These are phyloP conservation scores for Amylocarpus encephaloides DNA, from an alignment of 2,329 filamentous ascomycete species.

Conservation along the genomic window DNA sequence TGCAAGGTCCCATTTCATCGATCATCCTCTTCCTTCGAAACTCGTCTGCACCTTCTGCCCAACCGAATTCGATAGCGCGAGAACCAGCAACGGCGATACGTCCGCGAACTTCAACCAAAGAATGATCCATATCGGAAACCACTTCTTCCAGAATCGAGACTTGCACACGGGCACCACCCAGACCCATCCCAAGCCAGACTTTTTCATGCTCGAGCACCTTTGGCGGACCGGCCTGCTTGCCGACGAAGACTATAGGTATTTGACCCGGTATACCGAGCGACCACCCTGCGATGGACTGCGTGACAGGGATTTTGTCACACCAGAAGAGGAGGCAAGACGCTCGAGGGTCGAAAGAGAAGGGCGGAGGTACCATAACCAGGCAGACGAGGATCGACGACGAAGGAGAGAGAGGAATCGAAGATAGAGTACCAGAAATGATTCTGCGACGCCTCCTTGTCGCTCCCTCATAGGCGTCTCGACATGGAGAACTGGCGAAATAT, in stretches of 20 bases:
- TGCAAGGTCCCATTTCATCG: slow-evolving; percentile 35
- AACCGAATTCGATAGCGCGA: slow-evolving; percentile 11
- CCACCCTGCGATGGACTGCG: slow-evolving; percentile 8
- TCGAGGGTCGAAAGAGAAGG: slow-evolving; percentile 2
- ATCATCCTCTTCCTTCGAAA: slow-evolving; percentile 27
- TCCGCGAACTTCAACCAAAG: slow-evolving; percentile 29
- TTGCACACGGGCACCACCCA: not conserved
- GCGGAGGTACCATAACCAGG: slow-evolving; percentile 6
- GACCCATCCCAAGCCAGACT: slow-evolving; percentile 35
- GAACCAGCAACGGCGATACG: slow-evolving; percentile 6
- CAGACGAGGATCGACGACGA: slow-evolving; percentile 10
- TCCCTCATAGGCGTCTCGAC: not conserved
- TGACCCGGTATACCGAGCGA: slow-evolving; percentile 17
- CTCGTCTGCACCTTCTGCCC: slow-evolving; percentile 48
- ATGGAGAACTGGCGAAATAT: not conserved
- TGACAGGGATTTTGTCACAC: slow-evolving; percentile 8
- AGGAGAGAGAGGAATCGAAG: slow-evolving; percentile 4
- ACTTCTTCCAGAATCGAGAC: slow-evolving; percentile 30
- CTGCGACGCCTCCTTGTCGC: not conserved
- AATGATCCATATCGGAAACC: slow-evolving; percentile 45
- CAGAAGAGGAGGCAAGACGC: slow-evolving; percentile 8
- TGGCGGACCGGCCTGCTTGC: slow-evolving; percentile 27
- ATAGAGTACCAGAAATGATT: not conserved
- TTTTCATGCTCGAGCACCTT: slow-evolving; percentile 37
- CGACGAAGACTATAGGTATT: slow-evolving; percentile 13